Conservation (phyloP, 2,329 filamentous ascomycete genomes). For the Cladobotryum protrusum region DNA sequence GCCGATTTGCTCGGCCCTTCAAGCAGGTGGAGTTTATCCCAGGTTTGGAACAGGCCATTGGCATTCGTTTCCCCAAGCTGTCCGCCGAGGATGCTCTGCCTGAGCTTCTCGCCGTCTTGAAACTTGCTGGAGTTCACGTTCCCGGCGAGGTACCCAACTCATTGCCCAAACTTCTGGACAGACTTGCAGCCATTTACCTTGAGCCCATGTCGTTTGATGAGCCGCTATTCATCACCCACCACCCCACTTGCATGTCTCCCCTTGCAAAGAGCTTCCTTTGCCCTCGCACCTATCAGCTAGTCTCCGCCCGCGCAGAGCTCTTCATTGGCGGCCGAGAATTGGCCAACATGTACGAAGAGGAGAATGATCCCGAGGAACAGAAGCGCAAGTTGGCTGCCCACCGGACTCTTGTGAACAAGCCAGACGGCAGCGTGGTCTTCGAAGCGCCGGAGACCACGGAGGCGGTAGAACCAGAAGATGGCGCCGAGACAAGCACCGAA, state of each 20-base stretch:
- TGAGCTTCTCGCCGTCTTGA: constrained; percentile 46
- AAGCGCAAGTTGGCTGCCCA: constrained; percentile 69
- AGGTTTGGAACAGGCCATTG: constrained; percentile 63
- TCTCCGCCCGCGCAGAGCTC: constrained; percentile 78
- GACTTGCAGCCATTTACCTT: constrained; percentile 67
- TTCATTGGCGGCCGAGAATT: constrained; percentile 77
- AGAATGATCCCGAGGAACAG: constrained; percentile 87
- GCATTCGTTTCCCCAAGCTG: constrained; percentile 59
- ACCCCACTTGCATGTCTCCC: constrained; percentile 85
- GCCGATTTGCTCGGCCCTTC: constrained; percentile 50
- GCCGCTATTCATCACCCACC: constrained; percentile 82
- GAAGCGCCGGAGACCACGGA: constrained; percentile 14
- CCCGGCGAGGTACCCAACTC: constrained; percentile 58
- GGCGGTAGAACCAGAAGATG: constrained; percentile 29
- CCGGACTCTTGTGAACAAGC: constrained; percentile 31
- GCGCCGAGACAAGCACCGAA: constrained; percentile 8
- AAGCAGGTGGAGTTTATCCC: constrained; percentile 74
- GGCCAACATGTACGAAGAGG: constrained; percentile 97
- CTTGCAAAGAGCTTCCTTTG: constrained; percentile 82
- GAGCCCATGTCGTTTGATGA: constrained; percentile 63
- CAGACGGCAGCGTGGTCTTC: constrained; percentile 27
- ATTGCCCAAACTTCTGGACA: constrained; percentile 68
- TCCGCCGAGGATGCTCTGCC: constrained; percentile 47
- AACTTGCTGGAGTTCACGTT: constrained; percentile 56
- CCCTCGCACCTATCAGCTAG: constrained; percentile 58